Percentiles rank a stretch among this genome's conserved stretches.
Evolutionary conservation across 768 basidiomycete species (phyloP).

Genomic region (Collybia nuda): DNA sequence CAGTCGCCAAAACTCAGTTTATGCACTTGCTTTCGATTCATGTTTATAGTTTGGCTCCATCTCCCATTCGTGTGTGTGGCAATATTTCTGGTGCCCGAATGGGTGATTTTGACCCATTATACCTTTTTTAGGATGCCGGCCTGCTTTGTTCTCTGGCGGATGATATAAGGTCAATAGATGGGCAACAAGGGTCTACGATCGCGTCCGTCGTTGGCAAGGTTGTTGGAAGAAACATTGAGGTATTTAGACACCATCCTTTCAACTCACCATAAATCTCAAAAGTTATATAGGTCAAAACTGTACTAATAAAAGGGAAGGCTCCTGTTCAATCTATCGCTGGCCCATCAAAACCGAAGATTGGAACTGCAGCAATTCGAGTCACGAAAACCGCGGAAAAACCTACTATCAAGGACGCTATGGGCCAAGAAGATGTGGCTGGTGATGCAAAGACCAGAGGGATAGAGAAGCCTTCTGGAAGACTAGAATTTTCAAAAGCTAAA

Average conservation of each 20-base stretch:
- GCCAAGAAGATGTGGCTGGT: conserved; percentile 8
- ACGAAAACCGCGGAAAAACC: conserved; percentile 13
- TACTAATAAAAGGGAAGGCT: conserved; percentile 14
- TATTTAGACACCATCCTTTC: conserved; percentile 16
- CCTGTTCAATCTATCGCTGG: conserved; percentile 40
- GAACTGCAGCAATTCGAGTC: conserved; percentile 5
- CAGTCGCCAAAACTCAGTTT: conserved; percentile 58
- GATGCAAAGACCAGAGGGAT: conserved; percentile 14
- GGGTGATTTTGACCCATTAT: not conserved
- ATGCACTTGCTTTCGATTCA: conserved; percentile 52
- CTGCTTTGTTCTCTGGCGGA: conserved; percentile 41
- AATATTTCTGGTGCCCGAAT: conserved; percentile 2
- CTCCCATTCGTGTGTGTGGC: conserved; percentile 54
- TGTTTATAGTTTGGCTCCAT: conserved; percentile 73
- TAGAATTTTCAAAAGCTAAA: conserved; percentile 21
- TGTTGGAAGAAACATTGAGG: conserved; percentile 45
- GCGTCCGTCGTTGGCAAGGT: conserved; percentile 48
- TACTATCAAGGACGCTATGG: conserved; percentile 9
- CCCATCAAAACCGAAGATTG: conserved; percentile 35
- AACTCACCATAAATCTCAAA: not conserved
- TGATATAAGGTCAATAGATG: conserved; percentile 38
- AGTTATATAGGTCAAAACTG: conserved; percentile 6
- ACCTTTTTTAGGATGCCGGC: conserved; percentile 38
- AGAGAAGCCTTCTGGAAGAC: conserved; percentile 15
- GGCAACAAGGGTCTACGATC: conserved; percentile 38